Percentiles rank a stretch among this genome's conserved stretches.
phyloP scores from a whole-genome alignment of 176 grass and related monocot species.

The Carex parvula region DNA sequence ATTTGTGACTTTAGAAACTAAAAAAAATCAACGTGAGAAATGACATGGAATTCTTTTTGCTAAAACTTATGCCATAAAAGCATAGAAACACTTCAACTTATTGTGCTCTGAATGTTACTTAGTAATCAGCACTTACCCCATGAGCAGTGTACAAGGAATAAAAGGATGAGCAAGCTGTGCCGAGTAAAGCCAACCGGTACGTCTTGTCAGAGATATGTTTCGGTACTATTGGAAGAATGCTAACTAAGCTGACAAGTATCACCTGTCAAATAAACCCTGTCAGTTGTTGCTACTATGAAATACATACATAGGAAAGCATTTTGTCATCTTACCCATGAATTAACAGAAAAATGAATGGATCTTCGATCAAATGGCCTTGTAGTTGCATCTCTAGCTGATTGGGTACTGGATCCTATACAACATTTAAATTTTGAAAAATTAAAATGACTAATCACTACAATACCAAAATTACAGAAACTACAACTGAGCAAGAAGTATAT shows the following conservation, averaged over 20 bases:
- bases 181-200: slow-evolving; percentile 78
- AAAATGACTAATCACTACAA: neutral
- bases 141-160: slow-evolving; percentile 68
- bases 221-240: slow-evolving; percentile 71
- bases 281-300: neutral
- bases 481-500: slow-evolving; percentile 9
- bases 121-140: slow-evolving; percentile 42
- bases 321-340: slow-evolving; percentile 75
- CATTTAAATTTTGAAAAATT: slow-evolving; percentile 21
- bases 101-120: neutral
- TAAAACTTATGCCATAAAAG: neutral
- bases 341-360: slow-evolving; percentile 79
- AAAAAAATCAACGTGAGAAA: neutral
- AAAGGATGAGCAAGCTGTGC: slow-evolving; percentile 65
- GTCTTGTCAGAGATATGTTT: slow-evolving; percentile 63
- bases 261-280: slow-evolving; percentile 43
- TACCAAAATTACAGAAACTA: neutral
- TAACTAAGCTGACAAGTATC: slow-evolving; percentile 69
- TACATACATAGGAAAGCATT: slow-evolving; percentile 10
- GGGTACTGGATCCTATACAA: slow-evolving; percentile 50
- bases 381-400: slow-evolving; percentile 34
- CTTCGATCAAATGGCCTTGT: slow-evolving; percentile 59
- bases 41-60: neutral
- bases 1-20: neutral
- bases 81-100: neutral